Evolutionary conservation across 2,329 filamentous ascomycete species (phyloP), one percentile per base, ranked within the genome.

Genomic region (Trichophaea hybrida): DNA sequence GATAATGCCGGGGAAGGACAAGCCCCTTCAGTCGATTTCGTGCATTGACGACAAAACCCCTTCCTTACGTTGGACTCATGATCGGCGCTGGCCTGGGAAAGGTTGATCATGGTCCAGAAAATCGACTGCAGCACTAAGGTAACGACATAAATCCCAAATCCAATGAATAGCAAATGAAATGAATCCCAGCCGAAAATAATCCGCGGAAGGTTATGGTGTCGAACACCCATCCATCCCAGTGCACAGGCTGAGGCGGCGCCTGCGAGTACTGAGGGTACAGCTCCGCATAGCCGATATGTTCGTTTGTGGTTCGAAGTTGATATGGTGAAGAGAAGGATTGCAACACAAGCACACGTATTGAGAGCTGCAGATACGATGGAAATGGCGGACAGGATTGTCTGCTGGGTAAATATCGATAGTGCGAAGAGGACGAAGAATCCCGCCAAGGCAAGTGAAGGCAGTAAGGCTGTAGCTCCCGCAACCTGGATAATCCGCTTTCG

Each of bases 161-260:
- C 61, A 15, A 58, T 52, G 58, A 64, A 55, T 8, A 65, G 44
- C 13, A 65, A 10, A 24, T 60, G 59, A 48, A 58, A 48, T 46
- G 59, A 55, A 40, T 53, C 32, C 48, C n/a, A 57, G 32, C 59
- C 52, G 24, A 62, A 50, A 54, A 64, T 64, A 33, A 44, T 57
- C 17, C 49, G 40, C 37, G 63, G 63, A 44, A 65, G 59, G 50
- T 50, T 56, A 48, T 59, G 49, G 6, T 60, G 57, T 15, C 57
- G 54, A 48, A 65, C 55, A 48, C 55, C 61, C 61, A 64, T 60
- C 63, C 63, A 65, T 13, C 57, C 61, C 8, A 65, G 43, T 17
- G 58, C 55, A 49, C 61, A 56, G 7, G 63, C 61, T 6, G 61
- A 64, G 46, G 62, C 35, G 10, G 58, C 52, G 17, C 50, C 59